Percentiles rank a stretch among this genome's conserved stretches.
phyloP scores from a whole-genome alignment of 2,329 filamentous ascomycete genomes.

The Alternaria solani region DNA sequence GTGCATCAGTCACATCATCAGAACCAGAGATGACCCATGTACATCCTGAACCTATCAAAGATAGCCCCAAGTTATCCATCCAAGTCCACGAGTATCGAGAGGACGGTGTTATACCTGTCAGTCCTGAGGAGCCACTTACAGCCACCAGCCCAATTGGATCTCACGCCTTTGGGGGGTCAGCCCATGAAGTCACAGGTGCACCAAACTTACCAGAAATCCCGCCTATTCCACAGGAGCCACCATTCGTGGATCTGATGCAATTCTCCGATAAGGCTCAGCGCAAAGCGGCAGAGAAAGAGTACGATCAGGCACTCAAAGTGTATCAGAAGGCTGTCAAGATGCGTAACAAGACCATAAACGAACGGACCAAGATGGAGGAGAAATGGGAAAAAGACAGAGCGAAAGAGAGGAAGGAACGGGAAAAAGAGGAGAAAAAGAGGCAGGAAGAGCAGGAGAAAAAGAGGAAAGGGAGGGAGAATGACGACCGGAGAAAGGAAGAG shows the following conservation, averaged over 20 bases:
- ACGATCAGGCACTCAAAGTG: conserved; percentile 67
- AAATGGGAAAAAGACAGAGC: conserved; percentile 40
- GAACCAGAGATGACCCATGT: conserved; percentile 25
- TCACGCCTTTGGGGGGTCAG: background rate
- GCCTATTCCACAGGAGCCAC: conserved; percentile 62
- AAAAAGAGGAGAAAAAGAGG: conserved; percentile 28
- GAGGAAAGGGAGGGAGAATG: conserved; percentile 19
- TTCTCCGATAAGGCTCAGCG: conserved; percentile 71
- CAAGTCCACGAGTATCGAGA: conserved; percentile 58
- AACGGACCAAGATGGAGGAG: conserved; percentile 67
- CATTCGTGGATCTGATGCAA: conserved; percentile 64
- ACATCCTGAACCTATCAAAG: conserved; percentile 16
- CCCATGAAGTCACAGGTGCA: conserved; percentile 8
- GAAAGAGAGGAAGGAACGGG: conserved; percentile 36
- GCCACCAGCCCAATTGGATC: conserved; percentile 21
- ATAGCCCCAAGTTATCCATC: conserved; percentile 56
- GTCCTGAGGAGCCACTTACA: conserved; percentile 39
- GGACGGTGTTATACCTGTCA: conserved; percentile 42
- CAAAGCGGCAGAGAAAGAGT: conserved; percentile 74
- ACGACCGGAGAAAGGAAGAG: conserved; percentile 31
- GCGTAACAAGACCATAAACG: conserved; percentile 69
- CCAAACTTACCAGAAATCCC: conserved; percentile 58
- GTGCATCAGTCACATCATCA: conserved; percentile 18
- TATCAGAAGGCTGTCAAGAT: conserved; percentile 74
- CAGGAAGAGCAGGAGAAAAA: conserved; percentile 28